These are phyloP conservation scores for sunflower (Helianthus annuus) DNA, from an alignment of 129 eudicot genomes.

Conservation along the genomic window DNA sequence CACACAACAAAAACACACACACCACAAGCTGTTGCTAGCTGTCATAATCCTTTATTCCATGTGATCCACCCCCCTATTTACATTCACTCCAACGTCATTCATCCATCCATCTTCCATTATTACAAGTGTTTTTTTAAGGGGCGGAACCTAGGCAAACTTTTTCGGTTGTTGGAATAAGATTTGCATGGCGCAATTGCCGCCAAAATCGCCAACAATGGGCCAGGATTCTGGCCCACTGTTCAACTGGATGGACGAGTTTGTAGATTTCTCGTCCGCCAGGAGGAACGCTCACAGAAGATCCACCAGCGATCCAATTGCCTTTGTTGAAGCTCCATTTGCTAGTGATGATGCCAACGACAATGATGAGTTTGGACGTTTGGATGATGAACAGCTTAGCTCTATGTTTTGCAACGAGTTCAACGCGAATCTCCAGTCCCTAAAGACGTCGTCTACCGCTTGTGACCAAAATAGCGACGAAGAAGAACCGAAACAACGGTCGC, in stretches of 20 bases:
- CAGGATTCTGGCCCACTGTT: constrained; percentile 59
- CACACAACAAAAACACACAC: background rate
- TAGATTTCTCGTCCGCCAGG: constrained; percentile 59
- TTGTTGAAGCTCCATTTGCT: constrained; percentile 49
- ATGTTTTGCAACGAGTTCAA: constrained; percentile 70
- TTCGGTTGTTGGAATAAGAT: no score
- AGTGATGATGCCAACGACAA: background rate
- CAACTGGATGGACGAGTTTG: constrained; percentile 77
- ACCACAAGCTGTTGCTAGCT: constrained; percentile 37
- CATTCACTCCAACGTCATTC: background rate
- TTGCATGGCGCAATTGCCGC: constrained; percentile 80
- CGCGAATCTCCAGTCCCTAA: constrained; percentile 18
- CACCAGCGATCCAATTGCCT: constrained; percentile 73
- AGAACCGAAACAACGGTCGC: constrained; percentile 13
- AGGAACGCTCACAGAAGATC: constrained; percentile 75
- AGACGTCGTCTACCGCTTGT: constrained; percentile 33
- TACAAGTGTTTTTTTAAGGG: background rate
- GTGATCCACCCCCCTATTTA: constrained; percentile 44
- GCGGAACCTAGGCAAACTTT: no score
- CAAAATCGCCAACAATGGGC: constrained; percentile 65
- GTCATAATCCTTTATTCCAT: constrained; percentile 33
- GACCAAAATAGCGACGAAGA: constrained; percentile 59
- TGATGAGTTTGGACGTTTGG: constrained; percentile 63
- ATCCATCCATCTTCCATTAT: no score
- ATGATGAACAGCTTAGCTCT: constrained; percentile 74